A percentile compares a stretch with the other conserved stretches of the same genome.
Conservation (phyloP, 441 rosid species). For the Viola pubescens region DNA sequence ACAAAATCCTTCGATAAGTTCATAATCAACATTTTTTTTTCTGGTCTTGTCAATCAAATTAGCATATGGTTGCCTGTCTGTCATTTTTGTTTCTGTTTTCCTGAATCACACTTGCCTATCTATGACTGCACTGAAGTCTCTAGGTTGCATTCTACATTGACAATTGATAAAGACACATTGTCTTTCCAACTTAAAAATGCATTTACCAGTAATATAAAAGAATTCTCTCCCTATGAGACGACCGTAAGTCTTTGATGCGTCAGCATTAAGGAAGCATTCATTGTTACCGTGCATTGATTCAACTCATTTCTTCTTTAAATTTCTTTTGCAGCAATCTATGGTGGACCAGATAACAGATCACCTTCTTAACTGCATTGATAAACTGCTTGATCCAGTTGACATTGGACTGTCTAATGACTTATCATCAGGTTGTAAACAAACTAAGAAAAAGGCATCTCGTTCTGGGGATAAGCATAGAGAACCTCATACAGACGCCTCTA, state of each 20-base stretch:
- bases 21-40: too few relatives aligned
- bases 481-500: slow-evolving; percentile 24
- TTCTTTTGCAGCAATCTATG: slow-evolving; percentile 28
- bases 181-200: too few relatives aligned
- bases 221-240: too few relatives aligned
- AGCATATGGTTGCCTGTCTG: too few relatives aligned
- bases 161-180: too few relatives aligned
- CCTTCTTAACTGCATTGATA: slow-evolving; percentile 53
- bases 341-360: slow-evolving; percentile 58
- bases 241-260: background rate
- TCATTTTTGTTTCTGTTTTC: too few relatives aligned
- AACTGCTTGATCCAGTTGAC: slow-evolving; percentile 39
- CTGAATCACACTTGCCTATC: too few relatives aligned
- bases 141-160: too few relatives aligned
- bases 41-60: too few relatives aligned
- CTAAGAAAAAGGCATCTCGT: slow-evolving; percentile 13
- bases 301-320: background rate
- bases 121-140: too few relatives aligned
- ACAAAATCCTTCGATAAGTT: too few relatives aligned
- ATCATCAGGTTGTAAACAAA: slow-evolving; percentile 20
- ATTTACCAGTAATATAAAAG: too few relatives aligned
- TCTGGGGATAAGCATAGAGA: slow-evolving; percentile 21
- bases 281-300: slow-evolving; percentile 3
- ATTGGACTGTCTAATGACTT: slow-evolving; percentile 17
- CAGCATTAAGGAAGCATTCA: background rate